phyloP scores from a whole-genome alignment of 225 moss, liverwort and hornwort genomes.

The Straminergon stramineum region DNA sequence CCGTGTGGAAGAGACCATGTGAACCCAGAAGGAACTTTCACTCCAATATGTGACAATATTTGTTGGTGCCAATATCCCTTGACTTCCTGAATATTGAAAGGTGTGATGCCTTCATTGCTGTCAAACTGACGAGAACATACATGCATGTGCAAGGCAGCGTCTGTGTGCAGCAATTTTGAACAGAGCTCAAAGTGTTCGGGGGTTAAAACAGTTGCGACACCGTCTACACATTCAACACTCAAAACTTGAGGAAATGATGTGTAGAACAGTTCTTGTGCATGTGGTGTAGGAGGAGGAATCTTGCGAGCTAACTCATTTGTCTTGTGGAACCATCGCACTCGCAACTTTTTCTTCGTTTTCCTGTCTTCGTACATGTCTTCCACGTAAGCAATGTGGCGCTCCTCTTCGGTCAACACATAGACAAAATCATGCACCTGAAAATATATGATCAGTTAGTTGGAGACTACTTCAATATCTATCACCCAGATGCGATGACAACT shows the following conservation, averaged over 20 bases:
- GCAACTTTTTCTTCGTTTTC: constrained; percentile 70
- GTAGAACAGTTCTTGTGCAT: constrained; percentile 59
- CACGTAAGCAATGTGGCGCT: constrained; percentile 75
- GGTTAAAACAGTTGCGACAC: constrained; percentile 67
- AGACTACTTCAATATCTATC: background rate
- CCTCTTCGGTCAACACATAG: constrained; percentile 81
- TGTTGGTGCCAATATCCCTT: constrained; percentile 72
- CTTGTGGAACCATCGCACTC: constrained; percentile 90
- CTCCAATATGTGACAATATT: constrained; percentile 31
- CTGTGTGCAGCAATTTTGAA: constrained; percentile 14
- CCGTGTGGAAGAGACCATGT: constrained; percentile 23
- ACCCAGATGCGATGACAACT: background rate
- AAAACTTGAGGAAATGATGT: constrained; percentile 70
- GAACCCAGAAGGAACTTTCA: constrained; percentile 21
- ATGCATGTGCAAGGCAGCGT: constrained; percentile 26
- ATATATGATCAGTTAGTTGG: background rate
- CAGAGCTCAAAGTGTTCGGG: constrained; percentile 61
- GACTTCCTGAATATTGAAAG: constrained; percentile 59
- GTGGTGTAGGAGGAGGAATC: constrained; percentile 69
- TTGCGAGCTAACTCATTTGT: constrained; percentile 64
- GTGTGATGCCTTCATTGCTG: constrained; percentile 56
- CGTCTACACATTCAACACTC: constrained; percentile 89
- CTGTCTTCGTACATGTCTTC: constrained; percentile 87
- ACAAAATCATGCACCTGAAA: constrained; percentile 69
- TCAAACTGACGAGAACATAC: constrained; percentile 77